Evolutionary conservation across 2,329 filamentous ascomycete genomes (phyloP), one percentile per base, ranked within the genome.

Genomic region (Ophiosphaerella herpotricha): DNA sequence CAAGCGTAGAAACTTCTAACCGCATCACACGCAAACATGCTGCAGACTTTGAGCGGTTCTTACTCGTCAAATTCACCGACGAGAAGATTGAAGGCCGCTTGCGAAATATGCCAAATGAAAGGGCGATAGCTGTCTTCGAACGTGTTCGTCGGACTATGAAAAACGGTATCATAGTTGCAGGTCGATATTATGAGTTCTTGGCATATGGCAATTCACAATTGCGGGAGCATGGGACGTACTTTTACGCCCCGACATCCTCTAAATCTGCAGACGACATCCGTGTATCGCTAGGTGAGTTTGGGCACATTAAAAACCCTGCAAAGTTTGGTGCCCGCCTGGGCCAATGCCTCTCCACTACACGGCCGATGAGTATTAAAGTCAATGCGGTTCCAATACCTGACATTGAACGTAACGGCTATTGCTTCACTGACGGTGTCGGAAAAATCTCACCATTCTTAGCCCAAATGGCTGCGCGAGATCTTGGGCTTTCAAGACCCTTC

Each of bases 121-220:
- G 64, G 42, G 65, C 72, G 37, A 73, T 77, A 14, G 83, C 89
- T 46, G 70, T 96, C 0, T 96, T 89, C 70, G 84, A 84, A 23
- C 83, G 91, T 11, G 81, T 97, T 16, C 84, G 85, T 55, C 82
- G 87, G 40, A 83, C 87, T 0, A 77, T 97, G 65, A 80, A 76
- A 38, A 83, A 94, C 47, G 94, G 94, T 0, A 93, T 99, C 57
- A 79, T 79, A 0, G 86, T 99, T 42, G 94, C 90, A 4, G 89
- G 87, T 55, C 86, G 90, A 7, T 84, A 85, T 50, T 99, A 91
- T 71, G 83, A 93, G 60, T 97, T 97, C 57, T 82, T 99, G 23
- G 94, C 93, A 0, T 97, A 92, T 74, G 93, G 94, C 0, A 97
- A 94, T 71, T 97, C 94, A 0, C 94, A 99, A 63, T 89, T 99